phyloP scores from a whole-genome alignment of 768 basidiomycete species.

The Cystobasidium ongulense region DNA sequence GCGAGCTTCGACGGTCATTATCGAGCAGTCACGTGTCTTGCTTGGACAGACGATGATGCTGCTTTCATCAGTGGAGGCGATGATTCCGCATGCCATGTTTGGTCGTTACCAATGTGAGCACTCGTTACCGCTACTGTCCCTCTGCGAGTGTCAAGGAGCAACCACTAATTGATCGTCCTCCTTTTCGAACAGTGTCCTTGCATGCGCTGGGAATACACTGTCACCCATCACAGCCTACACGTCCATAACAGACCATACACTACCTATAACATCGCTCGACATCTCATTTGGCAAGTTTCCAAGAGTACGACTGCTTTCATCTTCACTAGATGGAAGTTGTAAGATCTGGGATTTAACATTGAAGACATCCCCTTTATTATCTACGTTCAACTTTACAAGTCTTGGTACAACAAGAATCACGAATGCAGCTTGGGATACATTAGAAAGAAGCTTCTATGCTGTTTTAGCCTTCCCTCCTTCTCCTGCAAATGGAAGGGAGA shows the following conservation, averaged over 20 bases:
- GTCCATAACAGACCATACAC: constrained; percentile 79
- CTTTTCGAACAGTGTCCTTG: background rate
- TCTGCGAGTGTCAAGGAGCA: background rate
- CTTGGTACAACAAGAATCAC: constrained; percentile 50
- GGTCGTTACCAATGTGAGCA: constrained; percentile 73
- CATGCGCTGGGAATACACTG: background rate
- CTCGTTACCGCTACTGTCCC: too few relatives aligned
- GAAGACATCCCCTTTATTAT: constrained; percentile 51
- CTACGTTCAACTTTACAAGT: constrained; percentile 78
- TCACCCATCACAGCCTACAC: constrained; percentile 59
- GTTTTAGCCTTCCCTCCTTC: background rate
- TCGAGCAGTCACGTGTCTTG: constrained; percentile 70
- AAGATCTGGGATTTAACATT: constrained; percentile 48
- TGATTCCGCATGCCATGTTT: constrained; percentile 79
- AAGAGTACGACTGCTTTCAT: constrained; percentile 65
- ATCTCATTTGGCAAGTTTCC: constrained; percentile 76
- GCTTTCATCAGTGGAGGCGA: constrained; percentile 78
- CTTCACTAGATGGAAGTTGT: constrained; percentile 79
- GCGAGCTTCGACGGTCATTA: constrained; percentile 97
- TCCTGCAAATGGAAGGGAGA: background rate
- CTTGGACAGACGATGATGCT: constrained; percentile 72
- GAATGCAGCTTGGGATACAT: constrained; percentile 65
- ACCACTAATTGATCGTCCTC: background rate
- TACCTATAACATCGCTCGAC: constrained; percentile 71
- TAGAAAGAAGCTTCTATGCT: constrained; percentile 69